Conservation (phyloP, 1,284 basidiomycete genomes). For the Crucibulum parvulum region DNA sequence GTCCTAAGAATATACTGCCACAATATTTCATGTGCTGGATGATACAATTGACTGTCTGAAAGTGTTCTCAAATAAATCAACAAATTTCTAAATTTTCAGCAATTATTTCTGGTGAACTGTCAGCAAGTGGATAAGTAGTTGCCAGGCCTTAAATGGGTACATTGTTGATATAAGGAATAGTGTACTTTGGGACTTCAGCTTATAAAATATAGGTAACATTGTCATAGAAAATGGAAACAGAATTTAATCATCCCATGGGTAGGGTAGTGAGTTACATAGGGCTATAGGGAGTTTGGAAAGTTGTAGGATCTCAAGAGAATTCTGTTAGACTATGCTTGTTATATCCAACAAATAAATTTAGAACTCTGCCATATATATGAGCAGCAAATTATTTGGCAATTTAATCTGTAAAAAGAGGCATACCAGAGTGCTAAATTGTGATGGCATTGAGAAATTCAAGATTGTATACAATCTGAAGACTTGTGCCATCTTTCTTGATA, state of each 20-base stretch:
- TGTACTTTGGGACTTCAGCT: conserved; percentile 34
- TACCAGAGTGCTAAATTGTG: conserved; percentile 13
- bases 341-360: conserved; percentile 21
- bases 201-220: conserved; percentile 38
- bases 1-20: conserved; percentile 19
- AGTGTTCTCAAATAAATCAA: conserved; percentile 42
- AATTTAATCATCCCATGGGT: conserved; percentile 43
- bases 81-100: conserved; percentile 35
- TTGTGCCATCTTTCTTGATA: conserved; percentile 20
- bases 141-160: conserved; percentile 33
- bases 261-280: conserved; percentile 11
- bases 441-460: conserved; percentile 17
- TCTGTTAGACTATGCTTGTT: conserved; percentile 12
- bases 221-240: conserved; percentile 32
- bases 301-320: conserved; percentile 17
- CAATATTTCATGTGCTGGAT: conserved; percentile 21
- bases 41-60: conserved; percentile 29
- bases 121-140: conserved; percentile 24
- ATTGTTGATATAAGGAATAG: conserved; percentile 39
- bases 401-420: conserved; percentile 9
- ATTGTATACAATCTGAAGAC: conserved; percentile 17
- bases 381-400: conserved; percentile 12
- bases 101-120: conserved; percentile 30
- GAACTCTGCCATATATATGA: conserved; percentile 11
- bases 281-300: conserved; percentile 20